A percentile compares a stretch with the other conserved stretches of the same genome.
Conservation (phyloP, 1,284 basidiomycete species). For the Ceratobasidium sp. region DNA sequence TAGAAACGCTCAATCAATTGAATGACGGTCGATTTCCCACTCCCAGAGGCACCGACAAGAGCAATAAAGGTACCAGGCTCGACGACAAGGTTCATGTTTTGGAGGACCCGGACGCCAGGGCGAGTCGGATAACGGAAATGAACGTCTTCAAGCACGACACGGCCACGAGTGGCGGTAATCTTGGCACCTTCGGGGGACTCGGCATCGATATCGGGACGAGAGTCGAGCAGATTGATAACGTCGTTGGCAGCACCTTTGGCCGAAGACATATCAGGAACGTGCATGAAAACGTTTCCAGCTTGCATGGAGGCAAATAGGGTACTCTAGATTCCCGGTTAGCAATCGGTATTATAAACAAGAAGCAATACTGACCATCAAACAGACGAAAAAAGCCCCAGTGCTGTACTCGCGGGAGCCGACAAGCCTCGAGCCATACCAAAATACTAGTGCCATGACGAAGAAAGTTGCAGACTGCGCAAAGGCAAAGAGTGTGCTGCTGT, state of each 20-base stretch:
- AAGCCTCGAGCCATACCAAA: constrained; percentile 82
- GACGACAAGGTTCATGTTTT: constrained; percentile 78
- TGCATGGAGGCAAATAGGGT: constrained; percentile 79
- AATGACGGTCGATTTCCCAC: constrained; percentile 88
- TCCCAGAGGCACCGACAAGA: constrained; percentile 90
- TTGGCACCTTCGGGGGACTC: constrained; percentile 77
- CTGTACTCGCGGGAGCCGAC: constrained; percentile 66
- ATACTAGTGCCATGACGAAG: constrained; percentile 85
- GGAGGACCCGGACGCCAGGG: constrained; percentile 83
- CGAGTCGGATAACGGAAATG: constrained; percentile 96
- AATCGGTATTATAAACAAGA: constrained; percentile 36
- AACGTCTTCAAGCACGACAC: constrained; percentile 80
- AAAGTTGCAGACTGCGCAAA: constrained; percentile 83
- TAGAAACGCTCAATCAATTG: constrained; percentile 92
- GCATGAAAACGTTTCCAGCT: constrained; percentile 85
- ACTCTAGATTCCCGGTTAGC: constrained; percentile 54
- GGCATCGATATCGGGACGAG: constrained; percentile 80
- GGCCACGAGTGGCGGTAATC: constrained; percentile 64
- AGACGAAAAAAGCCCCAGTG: constrained; percentile 81
- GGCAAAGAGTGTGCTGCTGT: constrained; percentile 78
- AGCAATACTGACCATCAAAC: constrained; percentile 74
- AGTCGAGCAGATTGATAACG: constrained; percentile 83
- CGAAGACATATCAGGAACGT: constrained; percentile 91
- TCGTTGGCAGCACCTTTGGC: constrained; percentile 81
- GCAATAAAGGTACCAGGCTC: constrained; percentile 92